These are phyloP conservation scores for Heterobasidion occidentale DNA, from an alignment of 1,284 basidiomycete species.

Conservation along the genomic window DNA sequence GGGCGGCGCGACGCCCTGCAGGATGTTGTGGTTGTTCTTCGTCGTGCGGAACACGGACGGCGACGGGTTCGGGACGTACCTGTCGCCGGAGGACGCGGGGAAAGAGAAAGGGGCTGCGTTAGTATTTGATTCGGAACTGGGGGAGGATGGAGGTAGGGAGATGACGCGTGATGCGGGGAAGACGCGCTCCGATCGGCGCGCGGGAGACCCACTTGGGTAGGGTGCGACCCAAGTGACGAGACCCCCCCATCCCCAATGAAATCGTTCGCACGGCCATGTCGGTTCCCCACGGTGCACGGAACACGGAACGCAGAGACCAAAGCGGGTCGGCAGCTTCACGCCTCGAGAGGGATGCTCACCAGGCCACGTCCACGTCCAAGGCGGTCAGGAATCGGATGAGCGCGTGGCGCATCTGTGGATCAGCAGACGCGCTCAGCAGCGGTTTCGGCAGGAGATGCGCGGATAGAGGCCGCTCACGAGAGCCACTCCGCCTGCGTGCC, in stretches of 20 bases:
- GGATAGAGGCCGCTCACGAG: constrained; percentile 42
- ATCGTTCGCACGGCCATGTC: too few species aligned
- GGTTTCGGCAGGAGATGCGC: constrained; percentile 8
- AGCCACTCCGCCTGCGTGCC: constrained; percentile 69
- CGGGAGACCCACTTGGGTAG: too few species aligned
- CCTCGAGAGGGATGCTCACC: constrained; percentile 35
- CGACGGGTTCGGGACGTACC: constrained; percentile 83
- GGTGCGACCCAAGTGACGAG: too few species aligned
- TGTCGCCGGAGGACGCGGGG: constrained; percentile 16
- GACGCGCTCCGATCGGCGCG: too few species aligned
- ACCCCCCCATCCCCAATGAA: too few species aligned
- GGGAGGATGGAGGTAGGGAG: not conserved
- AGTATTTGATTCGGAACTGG: too few species aligned
- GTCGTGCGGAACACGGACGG: constrained; percentile 85
- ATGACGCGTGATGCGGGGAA: not conserved
- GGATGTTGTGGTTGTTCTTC: constrained; percentile 88
- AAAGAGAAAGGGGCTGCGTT: too few species aligned
- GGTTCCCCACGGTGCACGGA: not conserved
- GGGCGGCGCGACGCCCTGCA: constrained; percentile 77
- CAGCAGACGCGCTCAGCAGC: constrained; percentile 2
- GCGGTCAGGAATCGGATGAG: constrained; percentile 74
- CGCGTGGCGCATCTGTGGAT: constrained; percentile 75
- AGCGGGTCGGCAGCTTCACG: not conserved
- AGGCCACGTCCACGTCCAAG: constrained; percentile 74
- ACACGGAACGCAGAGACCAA: not conserved